These are phyloP conservation scores for Dactylellina cionopaga DNA, from an alignment of 2,329 filamentous ascomycete genomes.

Conservation along the genomic window DNA sequence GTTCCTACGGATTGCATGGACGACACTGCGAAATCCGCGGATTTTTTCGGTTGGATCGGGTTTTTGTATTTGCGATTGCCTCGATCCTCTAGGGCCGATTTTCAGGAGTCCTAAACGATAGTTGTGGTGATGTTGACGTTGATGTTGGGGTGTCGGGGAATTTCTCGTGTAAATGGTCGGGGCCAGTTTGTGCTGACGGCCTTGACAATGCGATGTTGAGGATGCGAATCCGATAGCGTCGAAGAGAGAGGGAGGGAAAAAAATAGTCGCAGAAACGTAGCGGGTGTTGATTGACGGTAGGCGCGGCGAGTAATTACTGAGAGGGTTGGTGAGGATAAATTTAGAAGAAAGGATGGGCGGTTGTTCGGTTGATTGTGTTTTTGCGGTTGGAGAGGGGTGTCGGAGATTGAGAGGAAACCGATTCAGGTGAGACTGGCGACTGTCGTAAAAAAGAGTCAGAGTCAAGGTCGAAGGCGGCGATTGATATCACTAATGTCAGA, in stretches of 20 bases:
- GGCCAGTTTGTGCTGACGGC: neutral
- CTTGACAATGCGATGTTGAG: constrained; percentile 19
- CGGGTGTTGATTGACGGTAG: neutral
- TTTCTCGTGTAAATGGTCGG: no score
- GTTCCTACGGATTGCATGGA: constrained; percentile 53
- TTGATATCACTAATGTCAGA: neutral
- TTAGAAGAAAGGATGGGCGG: constrained; percentile 44
- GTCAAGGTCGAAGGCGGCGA: neutral
- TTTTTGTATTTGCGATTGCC: neutral
- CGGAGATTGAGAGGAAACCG: constrained; percentile 40
- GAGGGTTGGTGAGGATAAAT: constrained; percentile 23
- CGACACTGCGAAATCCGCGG: constrained; percentile 38
- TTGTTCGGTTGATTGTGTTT: constrained; percentile 24
- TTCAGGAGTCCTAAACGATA: neutral
- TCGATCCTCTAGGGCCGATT: constrained; percentile 2
- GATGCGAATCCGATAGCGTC: no score
- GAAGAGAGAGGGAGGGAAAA: neutral
- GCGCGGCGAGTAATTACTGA: neutral
- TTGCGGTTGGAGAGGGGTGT: constrained; percentile 21
- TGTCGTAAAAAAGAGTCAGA: neutral
- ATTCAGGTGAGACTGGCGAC: constrained; percentile 15
- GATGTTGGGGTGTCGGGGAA: neutral
- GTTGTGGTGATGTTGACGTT: neutral
- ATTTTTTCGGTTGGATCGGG: constrained; percentile 5
- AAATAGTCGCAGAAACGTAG: constrained; percentile 23